Conservation (phyloP, 2,329 filamentous ascomycete genomes). For the Hypoxylon rubiginosum region DNA sequence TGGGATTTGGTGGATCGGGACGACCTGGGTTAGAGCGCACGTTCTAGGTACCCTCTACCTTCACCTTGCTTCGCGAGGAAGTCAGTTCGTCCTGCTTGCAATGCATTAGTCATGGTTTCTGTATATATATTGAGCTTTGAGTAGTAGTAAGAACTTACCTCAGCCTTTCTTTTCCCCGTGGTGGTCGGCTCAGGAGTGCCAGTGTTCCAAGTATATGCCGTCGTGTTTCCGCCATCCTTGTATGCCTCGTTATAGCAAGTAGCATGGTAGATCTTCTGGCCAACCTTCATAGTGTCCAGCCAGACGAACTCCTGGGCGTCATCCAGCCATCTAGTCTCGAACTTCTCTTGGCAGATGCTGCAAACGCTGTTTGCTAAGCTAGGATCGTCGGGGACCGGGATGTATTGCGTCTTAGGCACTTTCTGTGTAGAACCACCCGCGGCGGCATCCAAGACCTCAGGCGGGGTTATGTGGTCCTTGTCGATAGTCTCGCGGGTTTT, state of each 20-base stretch:
- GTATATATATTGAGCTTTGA: background rate
- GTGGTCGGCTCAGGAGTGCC: constrained; percentile 74
- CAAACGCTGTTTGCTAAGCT: constrained; percentile 82
- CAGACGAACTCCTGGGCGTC: constrained; percentile 97
- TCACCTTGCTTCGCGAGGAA: constrained; percentile 48
- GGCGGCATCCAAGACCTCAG: constrained; percentile 55
- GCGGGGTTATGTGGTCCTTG: constrained; percentile 61
- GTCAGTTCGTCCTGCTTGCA: constrained; percentile 52
- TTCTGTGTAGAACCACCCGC: constrained; percentile 59
- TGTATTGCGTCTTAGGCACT: constrained; percentile 74
- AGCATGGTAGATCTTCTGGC: constrained; percentile 86
- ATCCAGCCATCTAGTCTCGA: constrained; percentile 91
- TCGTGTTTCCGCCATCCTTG: constrained; percentile 68
- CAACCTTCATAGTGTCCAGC: constrained; percentile 86
- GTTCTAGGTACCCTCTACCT: constrained; percentile 47
- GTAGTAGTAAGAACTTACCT: constrained; percentile 60
- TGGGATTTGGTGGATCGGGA: background rate
- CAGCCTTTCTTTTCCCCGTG: constrained; percentile 81
- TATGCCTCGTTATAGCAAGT: constrained; percentile 89
- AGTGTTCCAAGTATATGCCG: constrained; percentile 53
- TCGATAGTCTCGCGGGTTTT: constrained; percentile 85
- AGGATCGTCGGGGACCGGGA: constrained; percentile 85
- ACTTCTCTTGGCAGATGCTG: constrained; percentile 95
- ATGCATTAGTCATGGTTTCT: constrained; percentile 39
- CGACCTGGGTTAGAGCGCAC: constrained; percentile 6